Base-by-base conservation (phyloP, 306 rosid species). In the Gynostemma pentaphyllum region DNA sequence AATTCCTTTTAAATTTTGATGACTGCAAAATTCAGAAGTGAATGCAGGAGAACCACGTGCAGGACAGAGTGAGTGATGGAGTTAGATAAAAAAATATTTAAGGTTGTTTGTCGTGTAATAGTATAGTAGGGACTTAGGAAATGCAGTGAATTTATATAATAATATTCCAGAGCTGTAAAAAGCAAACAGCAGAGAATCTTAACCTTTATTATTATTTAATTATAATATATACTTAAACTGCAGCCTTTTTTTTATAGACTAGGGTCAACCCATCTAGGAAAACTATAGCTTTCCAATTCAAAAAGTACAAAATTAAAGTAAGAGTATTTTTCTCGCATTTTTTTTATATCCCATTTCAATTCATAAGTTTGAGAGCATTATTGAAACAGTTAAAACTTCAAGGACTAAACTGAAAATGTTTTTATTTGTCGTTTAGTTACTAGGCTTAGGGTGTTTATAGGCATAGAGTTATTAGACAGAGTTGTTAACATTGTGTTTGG, bases 31-130 rank as follows among this genome's bases (percentile, higher is more conserved):
- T 59, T 59, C 64, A 59, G 62, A 55, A 55, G 62, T 55, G n/a
- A 32, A 27, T 32, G 62, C 62, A 55, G 61, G 69, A 76, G 63
- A 73, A 83, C 78, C 90, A 90, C 94, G 85, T 85, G 97, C 82
- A 74, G 59, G 39, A 79, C 61, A 72, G 75, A 61, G 73, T 64
- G 75, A 61, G 73, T 64, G 49, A 24, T 24, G 70, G 50, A 52
- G 72, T 67, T 30, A 60, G 66, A 37, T 60, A 39, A n/a, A n/a
- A n/a, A n/a, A 60, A 60, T 60, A 60, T 60, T 60, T 60, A 32
- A 60, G 66, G 66, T 47, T 62, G 24, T 73, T 83, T 85, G 96
- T 87, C 97, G 87, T 74, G 70, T 87, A 68, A 62, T 83, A 64
- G 52, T 77, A n/a, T n/a, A 72, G 64, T 51, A 62, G 47, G 63